Conservation (phyloP, 1,139 yeast genomes). For the Yamadazyma epiphylla region DNA sequence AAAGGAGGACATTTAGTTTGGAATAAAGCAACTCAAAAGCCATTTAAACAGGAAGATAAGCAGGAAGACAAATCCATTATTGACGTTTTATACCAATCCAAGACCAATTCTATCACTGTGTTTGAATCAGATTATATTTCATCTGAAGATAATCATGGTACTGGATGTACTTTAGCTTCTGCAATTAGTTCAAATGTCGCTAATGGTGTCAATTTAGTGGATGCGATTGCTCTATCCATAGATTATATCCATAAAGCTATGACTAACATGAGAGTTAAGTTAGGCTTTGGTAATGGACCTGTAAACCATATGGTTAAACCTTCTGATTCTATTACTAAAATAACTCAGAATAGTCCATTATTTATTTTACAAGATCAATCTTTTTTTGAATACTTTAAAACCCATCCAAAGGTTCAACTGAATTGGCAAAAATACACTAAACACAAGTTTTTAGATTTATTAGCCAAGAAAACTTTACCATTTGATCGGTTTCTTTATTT, state of each 20-base stretch:
- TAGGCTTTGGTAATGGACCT: conserved; percentile 73
- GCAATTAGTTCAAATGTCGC: conserved; percentile 78
- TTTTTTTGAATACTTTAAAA: conserved; percentile 43
- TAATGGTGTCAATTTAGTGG: conserved; percentile 37
- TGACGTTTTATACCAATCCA: conserved; percentile 59
- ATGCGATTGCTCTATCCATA: conserved; percentile 55
- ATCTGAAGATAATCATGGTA: conserved; percentile 73
- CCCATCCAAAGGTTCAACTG: conserved; percentile 52
- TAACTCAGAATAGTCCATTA: neutral
- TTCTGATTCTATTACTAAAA: conserved; percentile 1
- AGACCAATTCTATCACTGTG: conserved; percentile 30
- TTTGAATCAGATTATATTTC: conserved; percentile 48
- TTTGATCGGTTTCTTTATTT: conserved; percentile 52
- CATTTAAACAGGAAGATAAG: conserved; percentile 14
- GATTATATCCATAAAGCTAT: conserved; percentile 69
- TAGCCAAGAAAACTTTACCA: conserved; percentile 53
- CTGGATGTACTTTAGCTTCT: conserved; percentile 87
- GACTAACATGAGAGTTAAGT: conserved; percentile 21
- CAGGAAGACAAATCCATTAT: conserved; percentile 29
- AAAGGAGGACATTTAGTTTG: conserved; percentile 84
- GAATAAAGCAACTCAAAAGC: conserved; percentile 18
- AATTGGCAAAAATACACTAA: conserved; percentile 57
- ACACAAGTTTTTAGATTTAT: conserved; percentile 57
- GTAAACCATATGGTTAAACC: conserved; percentile 50
- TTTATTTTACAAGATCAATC: conserved; percentile 2